These are phyloP conservation scores for Russula virescens DNA, from an alignment of 768 basidiomycete species.

Conservation along the genomic window DNA sequence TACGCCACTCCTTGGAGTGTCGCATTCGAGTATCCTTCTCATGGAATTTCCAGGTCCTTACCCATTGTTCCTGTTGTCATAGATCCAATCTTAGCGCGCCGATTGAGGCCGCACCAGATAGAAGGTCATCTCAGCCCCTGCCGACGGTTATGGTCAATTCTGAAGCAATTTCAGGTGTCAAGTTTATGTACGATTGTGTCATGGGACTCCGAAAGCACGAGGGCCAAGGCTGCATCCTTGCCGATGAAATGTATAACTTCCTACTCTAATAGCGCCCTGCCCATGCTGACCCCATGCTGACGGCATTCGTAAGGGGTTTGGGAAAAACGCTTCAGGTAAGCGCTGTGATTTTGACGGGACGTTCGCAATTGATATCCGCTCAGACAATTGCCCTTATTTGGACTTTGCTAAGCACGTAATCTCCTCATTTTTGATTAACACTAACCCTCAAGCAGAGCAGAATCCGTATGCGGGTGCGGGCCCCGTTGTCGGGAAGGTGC, in stretches of 20 bases:
- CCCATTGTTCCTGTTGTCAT: slow-evolving; percentile 79
- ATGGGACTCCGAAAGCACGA: slow-evolving; percentile 92
- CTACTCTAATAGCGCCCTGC: slow-evolving; percentile 2
- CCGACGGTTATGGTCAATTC: neutral
- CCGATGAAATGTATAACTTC: slow-evolving; percentile 80
- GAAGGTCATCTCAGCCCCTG: slow-evolving; percentile 51
- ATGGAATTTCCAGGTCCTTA: slow-evolving; percentile 41
- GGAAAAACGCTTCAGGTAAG: slow-evolving; percentile 88
- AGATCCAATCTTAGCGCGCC: slow-evolving; percentile 74
- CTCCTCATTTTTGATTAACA: neutral
- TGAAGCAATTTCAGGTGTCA: slow-evolving; percentile 45
- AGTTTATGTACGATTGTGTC: slow-evolving; percentile 92
- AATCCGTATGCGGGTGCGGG: slow-evolving; percentile 62
- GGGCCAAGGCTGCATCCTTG: slow-evolving; percentile 90
- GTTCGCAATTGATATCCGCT: slow-evolving; percentile 12
- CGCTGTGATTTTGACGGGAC: neutral
- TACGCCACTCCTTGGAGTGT: slow-evolving; percentile 28
- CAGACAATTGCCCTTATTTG: slow-evolving; percentile 90
- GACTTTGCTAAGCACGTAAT: slow-evolving; percentile 76
- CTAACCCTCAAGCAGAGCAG: slow-evolving; percentile 51
- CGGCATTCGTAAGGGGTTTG: slow-evolving; percentile 60
- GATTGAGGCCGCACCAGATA: slow-evolving; percentile 81
- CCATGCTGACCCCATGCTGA: neutral
- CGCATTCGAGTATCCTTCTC: neutral
- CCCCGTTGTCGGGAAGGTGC: slow-evolving; percentile 65